A percentile compares a stretch with the other conserved stretches of the same genome.
Conservation (phyloP, 257 asterid genomes). For the Nicotiana noctiflora region DNA sequence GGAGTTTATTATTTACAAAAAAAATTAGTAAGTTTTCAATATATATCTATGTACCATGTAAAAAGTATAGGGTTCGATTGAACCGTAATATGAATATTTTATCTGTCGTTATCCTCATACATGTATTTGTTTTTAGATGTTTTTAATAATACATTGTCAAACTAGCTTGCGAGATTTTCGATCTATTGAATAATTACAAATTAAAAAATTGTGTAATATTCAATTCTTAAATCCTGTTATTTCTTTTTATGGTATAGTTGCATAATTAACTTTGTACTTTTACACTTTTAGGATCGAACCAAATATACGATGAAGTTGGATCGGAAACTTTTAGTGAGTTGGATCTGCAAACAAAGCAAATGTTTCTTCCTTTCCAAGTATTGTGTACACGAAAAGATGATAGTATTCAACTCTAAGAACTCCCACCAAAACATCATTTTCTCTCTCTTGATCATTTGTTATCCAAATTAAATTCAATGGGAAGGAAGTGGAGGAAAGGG, state of each 20-base stretch:
- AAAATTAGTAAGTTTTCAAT: too few species aligned
- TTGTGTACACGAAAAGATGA: conserved; percentile 71
- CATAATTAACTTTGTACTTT: neutral
- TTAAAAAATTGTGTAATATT: too few species aligned
- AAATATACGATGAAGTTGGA: conserved; percentile 29
- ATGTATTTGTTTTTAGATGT: neutral
- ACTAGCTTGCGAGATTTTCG: neutral
- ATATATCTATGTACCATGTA: too few species aligned
- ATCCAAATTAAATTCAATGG: too few species aligned
- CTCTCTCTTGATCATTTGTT: too few species aligned
- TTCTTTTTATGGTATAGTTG: neutral
- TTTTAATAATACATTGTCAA: neutral
- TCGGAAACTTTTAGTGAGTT: conserved; percentile 2
- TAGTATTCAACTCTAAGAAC: neutral
- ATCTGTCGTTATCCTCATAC: too few species aligned
- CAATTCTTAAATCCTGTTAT: neutral
- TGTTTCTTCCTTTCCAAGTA: conserved; percentile 75
- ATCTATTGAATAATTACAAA: neutral
- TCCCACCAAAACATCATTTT: too few species aligned
- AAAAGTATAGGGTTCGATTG: too few species aligned
- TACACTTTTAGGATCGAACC: conserved; percentile 37
- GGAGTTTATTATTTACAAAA: too few species aligned
- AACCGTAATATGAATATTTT: too few species aligned
- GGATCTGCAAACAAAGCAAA: conserved; percentile 42
- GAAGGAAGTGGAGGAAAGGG: too few species aligned